A percentile compares a stretch with the other conserved stretches of the same genome.
Conservation (phyloP, 768 basidiomycete genomes). For the Trametes cubensis region DNA sequence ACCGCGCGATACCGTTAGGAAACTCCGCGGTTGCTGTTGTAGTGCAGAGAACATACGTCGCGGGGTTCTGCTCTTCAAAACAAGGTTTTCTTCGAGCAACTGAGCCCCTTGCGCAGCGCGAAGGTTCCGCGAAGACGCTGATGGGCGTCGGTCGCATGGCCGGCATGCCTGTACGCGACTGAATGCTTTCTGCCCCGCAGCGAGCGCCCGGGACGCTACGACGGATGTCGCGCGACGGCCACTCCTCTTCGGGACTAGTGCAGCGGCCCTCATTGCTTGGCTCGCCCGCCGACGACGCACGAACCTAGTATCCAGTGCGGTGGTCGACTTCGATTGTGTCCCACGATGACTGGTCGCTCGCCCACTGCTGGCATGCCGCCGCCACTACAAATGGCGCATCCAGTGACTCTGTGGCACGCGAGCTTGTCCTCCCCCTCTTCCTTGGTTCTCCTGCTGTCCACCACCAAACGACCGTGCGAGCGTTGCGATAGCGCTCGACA, state of each 20-base stretch:
- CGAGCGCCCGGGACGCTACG: neutral
- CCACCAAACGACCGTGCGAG: neutral
- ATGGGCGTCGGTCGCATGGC: conserved; percentile 18
- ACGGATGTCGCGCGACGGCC: conserved; percentile 4
- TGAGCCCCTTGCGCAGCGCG: neutral
- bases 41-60: neutral
- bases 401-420: neutral
- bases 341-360: conserved; percentile 7
- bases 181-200: conserved; percentile 6
- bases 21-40: neutral
- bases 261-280: conserved; percentile 6
- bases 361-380: neutral
- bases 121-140: neutral
- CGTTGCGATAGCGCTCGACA: neutral
- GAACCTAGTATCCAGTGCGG: neutral
- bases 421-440: too few relatives aligned
- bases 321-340: conserved; percentile 3
- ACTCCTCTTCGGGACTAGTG: conserved; percentile 11
- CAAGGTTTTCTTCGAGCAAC: neutral
- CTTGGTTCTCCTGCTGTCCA: too few relatives aligned
- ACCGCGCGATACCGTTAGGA: too few relatives aligned
- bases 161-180: conserved; percentile 1
- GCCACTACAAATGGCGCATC: neutral
- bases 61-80: too few relatives aligned
- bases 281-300: conserved; percentile 12